phyloP scores from a whole-genome alignment of 1,284 basidiomycete species.

The Stereum hirsutum region DNA sequence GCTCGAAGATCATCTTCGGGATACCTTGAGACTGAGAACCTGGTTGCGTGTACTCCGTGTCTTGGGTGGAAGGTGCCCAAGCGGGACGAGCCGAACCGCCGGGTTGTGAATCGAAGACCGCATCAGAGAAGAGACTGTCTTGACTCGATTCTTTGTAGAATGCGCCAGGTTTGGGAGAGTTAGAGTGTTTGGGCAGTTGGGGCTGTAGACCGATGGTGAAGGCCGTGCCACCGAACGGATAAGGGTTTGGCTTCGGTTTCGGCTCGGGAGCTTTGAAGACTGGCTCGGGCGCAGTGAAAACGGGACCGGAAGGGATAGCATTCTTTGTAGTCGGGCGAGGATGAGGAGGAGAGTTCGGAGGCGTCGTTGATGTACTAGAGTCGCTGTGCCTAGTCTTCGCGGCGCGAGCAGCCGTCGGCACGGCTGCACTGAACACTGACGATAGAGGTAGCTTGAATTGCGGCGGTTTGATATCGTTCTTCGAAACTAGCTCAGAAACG shows the following conservation, averaged over 20 bases:
- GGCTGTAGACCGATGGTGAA: conserved; percentile 35
- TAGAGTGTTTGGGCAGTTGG: conserved; percentile 17
- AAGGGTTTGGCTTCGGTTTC: conserved; percentile 23
- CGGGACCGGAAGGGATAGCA: conserved; percentile 30
- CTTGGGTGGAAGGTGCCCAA: conserved; percentile 54
- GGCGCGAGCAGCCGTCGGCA: not conserved
- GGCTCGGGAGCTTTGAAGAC: conserved; percentile 40
- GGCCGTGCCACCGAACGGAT: conserved; percentile 31
- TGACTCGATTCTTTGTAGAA: conserved; percentile 44
- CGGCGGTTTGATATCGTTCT: conserved; percentile 5
- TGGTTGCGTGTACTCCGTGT: conserved; percentile 35
- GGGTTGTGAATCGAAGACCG: conserved; percentile 37
- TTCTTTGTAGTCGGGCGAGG: conserved; percentile 17
- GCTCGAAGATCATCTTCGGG: conserved; percentile 20
- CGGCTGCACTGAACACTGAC: too few species aligned
- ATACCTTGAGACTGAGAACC: not conserved
- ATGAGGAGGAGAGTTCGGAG: conserved; percentile 44
- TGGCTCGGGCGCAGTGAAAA: conserved; percentile 50
- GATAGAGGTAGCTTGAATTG: too few species aligned
- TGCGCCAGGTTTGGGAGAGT: conserved; percentile 19
- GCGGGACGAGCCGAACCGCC: conserved; percentile 31
- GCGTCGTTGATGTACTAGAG: conserved; percentile 42
- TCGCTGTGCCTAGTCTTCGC: conserved; percentile 11
- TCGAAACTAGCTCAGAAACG: conserved; percentile 38
- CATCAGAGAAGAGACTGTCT: conserved; percentile 39